Evolutionary conservation across 805 yeast species (phyloP).

Genomic region (Kodamaea laetipori): DNA sequence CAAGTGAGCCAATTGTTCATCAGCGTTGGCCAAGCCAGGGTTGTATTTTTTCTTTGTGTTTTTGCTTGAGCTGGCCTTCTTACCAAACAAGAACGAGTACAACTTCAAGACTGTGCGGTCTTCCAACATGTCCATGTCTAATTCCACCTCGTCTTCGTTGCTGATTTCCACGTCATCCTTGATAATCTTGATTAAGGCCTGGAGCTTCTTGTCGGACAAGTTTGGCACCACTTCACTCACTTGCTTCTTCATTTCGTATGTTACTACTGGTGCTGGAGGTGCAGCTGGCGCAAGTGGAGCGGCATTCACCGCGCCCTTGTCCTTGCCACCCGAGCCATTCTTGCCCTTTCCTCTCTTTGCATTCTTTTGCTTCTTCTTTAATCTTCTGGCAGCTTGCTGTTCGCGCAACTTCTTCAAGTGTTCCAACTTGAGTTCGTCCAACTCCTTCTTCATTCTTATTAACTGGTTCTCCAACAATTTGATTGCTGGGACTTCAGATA

Average conservation of each 20-base stretch:
- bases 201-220: conserved; percentile 75
- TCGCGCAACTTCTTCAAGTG: conserved; percentile 67
- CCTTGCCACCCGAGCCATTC: conserved; percentile 12
- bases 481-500: conserved; percentile 85
- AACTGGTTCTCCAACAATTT: conserved; percentile 86
- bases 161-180: conserved; percentile 59
- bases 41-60: conserved; percentile 50
- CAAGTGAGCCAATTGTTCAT: conserved; percentile 65
- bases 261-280: conserved; percentile 49
- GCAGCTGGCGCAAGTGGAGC: conserved; percentile 22
- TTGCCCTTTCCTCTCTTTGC: conserved; percentile 15
- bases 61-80: conserved; percentile 36
- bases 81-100: conserved; percentile 71
- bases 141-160: conserved; percentile 89
- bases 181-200: conserved; percentile 81
- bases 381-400: conserved; percentile 58
- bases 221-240: conserved; percentile 82
- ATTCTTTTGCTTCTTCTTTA: conserved; percentile 43
- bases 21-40: conserved; percentile 34
- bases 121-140: conserved; percentile 92
- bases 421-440: conserved; percentile 77
- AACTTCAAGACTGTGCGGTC: conserved; percentile 79
- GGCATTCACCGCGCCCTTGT: conserved; percentile 16
- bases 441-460: conserved; percentile 79
- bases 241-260: conserved; percentile 96